Percentiles rank a stretch among this genome's conserved stretches.
Evolutionary conservation across 345 rosid species (phyloP).

Genomic region (Salix brachista): DNA sequence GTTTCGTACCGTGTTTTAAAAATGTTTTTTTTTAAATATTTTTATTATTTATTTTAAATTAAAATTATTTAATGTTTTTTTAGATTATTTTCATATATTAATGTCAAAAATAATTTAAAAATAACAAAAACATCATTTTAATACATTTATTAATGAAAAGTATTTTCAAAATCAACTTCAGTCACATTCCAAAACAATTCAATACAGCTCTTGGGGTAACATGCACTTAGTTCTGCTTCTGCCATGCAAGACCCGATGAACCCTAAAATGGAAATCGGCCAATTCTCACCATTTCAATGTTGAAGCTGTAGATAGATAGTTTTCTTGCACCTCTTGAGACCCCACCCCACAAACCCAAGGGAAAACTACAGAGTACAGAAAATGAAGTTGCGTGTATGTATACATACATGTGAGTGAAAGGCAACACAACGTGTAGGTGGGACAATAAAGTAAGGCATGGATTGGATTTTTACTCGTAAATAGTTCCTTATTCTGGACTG

Average conservation of each 20-base stretch:
- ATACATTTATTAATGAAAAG: no score
- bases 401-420: constrained; percentile 7
- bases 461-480: background rate
- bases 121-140: no score
- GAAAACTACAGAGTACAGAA: background rate
- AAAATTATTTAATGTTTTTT: no score
- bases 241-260: background rate
- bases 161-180: no score
- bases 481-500: background rate
- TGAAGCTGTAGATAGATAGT: background rate
- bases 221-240: background rate
- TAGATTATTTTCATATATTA: no score
- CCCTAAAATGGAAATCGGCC: background rate
- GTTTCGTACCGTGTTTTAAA: no score
- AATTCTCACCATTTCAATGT: background rate
- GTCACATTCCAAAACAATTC: background rate
- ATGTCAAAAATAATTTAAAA: no score
- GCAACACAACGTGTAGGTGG: constrained; percentile 10
- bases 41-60: no score
- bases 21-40: no score
- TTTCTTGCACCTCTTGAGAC: constrained; percentile 6
- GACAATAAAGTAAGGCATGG: constrained; percentile 11
- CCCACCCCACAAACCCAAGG: constrained; percentile 1
- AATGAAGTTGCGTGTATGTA: background rate
- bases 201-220: background rate